These are phyloP conservation scores for Pseudoscleropodium purum DNA, from an alignment of 225 moss, liverwort and hornwort species.

Conservation along the genomic window DNA sequence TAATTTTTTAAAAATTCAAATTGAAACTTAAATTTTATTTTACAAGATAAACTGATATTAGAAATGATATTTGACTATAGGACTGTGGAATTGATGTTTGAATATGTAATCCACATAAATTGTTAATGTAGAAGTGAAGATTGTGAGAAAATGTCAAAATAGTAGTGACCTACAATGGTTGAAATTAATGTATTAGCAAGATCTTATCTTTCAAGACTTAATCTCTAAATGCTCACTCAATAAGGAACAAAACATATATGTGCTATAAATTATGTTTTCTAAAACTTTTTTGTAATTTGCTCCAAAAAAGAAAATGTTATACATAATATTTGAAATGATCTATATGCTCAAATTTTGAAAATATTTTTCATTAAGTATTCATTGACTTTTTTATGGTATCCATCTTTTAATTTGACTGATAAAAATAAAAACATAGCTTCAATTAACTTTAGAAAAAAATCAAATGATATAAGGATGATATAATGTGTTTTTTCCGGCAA, in stretches of 20 bases:
- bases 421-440: too few relatives aligned
- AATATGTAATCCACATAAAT: neutral
- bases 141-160: fast-evolving
- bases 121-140: neutral
- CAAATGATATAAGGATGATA: neutral
- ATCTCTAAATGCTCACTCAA: fast-evolving
- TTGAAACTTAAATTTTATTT: neutral
- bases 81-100: neutral
- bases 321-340: neutral
- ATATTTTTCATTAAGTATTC: neutral
- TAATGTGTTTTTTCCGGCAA: too few relatives aligned
- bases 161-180: neutral
- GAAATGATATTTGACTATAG: neutral
- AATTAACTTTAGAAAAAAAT: neutral
- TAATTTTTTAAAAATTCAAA: too few relatives aligned
- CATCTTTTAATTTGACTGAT: neutral
- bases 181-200: neutral
- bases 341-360: neutral
- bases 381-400: too few relatives aligned
- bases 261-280: neutral
- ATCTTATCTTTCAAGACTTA: neutral
- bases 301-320: neutral
- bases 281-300: neutral
- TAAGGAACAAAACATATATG: neutral
- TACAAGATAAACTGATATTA: neutral